phyloP scores from a whole-genome alignment of 805 yeast species.

The Zygosaccharomyces gambellarensis region DNA sequence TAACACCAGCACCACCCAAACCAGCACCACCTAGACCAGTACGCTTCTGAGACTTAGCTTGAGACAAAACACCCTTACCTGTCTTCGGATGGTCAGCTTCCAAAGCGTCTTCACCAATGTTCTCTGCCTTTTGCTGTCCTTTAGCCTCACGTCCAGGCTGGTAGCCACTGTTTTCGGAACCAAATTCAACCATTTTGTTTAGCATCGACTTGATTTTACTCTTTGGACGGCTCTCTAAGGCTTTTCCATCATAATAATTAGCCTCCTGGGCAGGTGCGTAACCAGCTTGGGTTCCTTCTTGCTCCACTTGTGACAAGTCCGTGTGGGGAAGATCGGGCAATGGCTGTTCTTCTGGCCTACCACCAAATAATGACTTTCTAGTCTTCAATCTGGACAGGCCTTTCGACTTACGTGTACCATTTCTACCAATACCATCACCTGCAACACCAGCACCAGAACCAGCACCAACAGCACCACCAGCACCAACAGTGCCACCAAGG shows the following conservation, averaged over 20 bases:
- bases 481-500: background rate
- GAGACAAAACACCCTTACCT: background rate
- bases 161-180: conserved; percentile 34
- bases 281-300: background rate
- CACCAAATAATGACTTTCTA: background rate
- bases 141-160: conserved; percentile 18
- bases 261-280: background rate
- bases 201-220: conserved; percentile 26
- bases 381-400: background rate
- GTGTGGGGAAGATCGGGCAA: background rate
- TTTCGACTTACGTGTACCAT: background rate
- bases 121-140: background rate
- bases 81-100: background rate
- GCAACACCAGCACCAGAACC: background rate
- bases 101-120: background rate
- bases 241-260: background rate
- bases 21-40: background rate
- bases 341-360: background rate
- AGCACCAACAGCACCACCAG: background rate
- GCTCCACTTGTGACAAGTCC: background rate
- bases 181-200: conserved; percentile 31
- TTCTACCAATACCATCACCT: background rate
- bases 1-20: background rate
- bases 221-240: conserved; percentile 2
- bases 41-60: background rate